A percentile compares a stretch with the other conserved stretches of the same genome.
These are phyloP conservation scores for Diplodia intermedia DNA, from an alignment of 2,329 filamentous ascomycete species.

Conservation along the genomic window DNA sequence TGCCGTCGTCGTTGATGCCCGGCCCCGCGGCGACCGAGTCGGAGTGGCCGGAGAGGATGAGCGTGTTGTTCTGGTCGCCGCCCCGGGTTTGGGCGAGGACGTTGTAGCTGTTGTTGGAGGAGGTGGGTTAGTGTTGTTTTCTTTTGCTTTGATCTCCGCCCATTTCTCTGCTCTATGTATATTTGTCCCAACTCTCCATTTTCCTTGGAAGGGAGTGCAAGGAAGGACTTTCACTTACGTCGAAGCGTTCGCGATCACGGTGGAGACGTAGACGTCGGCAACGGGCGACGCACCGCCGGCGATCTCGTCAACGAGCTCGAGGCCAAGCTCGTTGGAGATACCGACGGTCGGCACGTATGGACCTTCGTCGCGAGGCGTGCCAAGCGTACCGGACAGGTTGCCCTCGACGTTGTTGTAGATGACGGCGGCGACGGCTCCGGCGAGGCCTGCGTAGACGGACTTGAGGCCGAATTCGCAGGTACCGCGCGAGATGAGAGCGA, in stretches of 20 bases:
- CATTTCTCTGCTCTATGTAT: background rate
- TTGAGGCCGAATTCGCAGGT: conserved; percentile 73
- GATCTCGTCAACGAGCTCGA: conserved; percentile 62
- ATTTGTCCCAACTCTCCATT: background rate
- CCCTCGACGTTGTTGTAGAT: conserved; percentile 74
- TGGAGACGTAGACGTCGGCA: conserved; percentile 50
- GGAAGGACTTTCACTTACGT: conserved; percentile 46
- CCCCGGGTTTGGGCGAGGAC: conserved; percentile 66
- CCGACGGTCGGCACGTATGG: conserved; percentile 72
- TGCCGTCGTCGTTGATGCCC: conserved; percentile 81
- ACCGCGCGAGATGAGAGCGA: conserved; percentile 73
- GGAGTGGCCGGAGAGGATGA: conserved; percentile 66
- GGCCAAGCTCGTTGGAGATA: conserved; percentile 65
- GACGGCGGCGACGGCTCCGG: conserved; percentile 71
- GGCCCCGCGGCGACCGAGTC: conserved; percentile 68
- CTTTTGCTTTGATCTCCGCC: conserved; percentile 12
- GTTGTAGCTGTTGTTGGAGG: conserved; percentile 50
- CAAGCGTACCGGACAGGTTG: conserved; percentile 70
- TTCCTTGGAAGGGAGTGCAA: background rate
- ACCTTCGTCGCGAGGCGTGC: conserved; percentile 49
- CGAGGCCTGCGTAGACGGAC: conserved; percentile 68
- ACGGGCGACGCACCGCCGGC: conserved; percentile 48
- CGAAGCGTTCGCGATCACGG: conserved; percentile 55
- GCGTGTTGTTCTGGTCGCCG: conserved; percentile 65
- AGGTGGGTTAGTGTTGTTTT: conserved; percentile 33